Base-by-base conservation (phyloP, 2,329 filamentous ascomycete genomes). In the Pyricularia pennisetigena region DNA sequence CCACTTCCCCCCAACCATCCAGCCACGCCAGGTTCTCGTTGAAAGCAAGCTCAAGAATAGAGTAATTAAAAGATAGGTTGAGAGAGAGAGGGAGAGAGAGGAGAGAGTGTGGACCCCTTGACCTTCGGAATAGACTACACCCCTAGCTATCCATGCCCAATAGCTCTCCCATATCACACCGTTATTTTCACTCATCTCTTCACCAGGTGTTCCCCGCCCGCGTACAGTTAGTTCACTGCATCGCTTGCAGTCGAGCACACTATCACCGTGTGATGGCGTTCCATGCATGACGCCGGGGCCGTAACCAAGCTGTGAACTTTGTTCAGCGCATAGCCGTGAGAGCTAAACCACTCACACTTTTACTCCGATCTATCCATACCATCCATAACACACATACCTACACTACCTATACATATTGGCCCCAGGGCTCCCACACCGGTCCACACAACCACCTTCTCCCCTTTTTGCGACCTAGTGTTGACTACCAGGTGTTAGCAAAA, bases 221-320 rank as follows among this genome's bases (percentile, higher is more conserved):
- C 41, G 23, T 28, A 49, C 24, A 66, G 32, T 24, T 16, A 65
- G 35, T 24, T 35, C 23, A 49, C 64, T 29, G 64, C 64, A 66
- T 66, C 64, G 64, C 35, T 49, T 49, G 41, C 35, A 54, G 16
- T 49, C 24, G 32, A 57, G 64, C 64, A 66, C 65, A 67, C 57
- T 63, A 67, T 67, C 66, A 67, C 66, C 61, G 54, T 63, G 66
- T 67, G 66, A 67, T 67, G 30, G 66, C 35, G 29, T 57, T 54
- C 57, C 66, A 67, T 67, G 66, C 66, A 67, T 67, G 30, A 61
- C 64, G 66, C 66, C 66, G 66, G 54, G 59, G 66, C 66, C 35
- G 66, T 63, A 30, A 62, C 66, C 29, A 62, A 28, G 54, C 65
- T 66, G 41, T 61, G 57, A 61, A 61, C 23, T 61, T 28, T 61